phyloP scores from a whole-genome alignment of 2,329 filamentous ascomycete species.

The Coniochaeta prunicola region DNA sequence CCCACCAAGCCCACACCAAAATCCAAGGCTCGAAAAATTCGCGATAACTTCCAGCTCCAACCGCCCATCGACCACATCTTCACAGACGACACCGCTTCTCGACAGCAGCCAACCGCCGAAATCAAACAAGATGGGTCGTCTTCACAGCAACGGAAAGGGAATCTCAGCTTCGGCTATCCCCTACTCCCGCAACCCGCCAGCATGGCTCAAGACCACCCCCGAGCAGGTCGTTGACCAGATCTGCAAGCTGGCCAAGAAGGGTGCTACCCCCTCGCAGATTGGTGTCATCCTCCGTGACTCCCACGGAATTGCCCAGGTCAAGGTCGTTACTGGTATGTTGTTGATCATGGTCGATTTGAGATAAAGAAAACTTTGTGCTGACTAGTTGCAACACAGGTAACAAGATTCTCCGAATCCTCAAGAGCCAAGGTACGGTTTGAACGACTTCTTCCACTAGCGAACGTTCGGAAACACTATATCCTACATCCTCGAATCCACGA shows the following conservation, averaged over 20 bases:
- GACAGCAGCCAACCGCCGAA: slow-evolving; percentile 40
- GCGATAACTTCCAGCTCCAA: slow-evolving; percentile 4
- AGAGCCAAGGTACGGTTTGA: slow-evolving; percentile 82
- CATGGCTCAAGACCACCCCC: slow-evolving; percentile 98
- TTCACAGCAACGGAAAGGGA: slow-evolving; percentile 99
- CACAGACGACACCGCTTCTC: slow-evolving; percentile 14
- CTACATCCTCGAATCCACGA: slow-evolving; percentile 7
- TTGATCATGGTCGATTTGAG: slow-evolving; percentile 21
- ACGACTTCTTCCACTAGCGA: slow-evolving; percentile 16
- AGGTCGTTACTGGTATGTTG: slow-evolving; percentile 84
- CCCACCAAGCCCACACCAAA: slow-evolving; percentile 25
- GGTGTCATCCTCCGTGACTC: slow-evolving; percentile 97
- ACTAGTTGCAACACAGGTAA: slow-evolving; percentile 58
- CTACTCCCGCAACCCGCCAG: slow-evolving; percentile 86
- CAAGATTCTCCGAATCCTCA: slow-evolving; percentile 99
- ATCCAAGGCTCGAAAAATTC: not conserved
- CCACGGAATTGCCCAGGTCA: slow-evolving; percentile 97
- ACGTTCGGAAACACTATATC: slow-evolving; percentile 12
- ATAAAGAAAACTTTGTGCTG: not conserved
- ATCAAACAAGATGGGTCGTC: slow-evolving; percentile 76
- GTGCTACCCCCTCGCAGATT: slow-evolving; percentile 96
- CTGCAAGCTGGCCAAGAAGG: slow-evolving; percentile 98
- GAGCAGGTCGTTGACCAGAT: slow-evolving; percentile 99
- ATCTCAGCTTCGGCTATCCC: slow-evolving; percentile 93
- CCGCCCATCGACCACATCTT: slow-evolving; percentile 12